A percentile compares a stretch with the other conserved stretches of the same genome.
phyloP scores from a whole-genome alignment of 257 asterid species.

The Solanum pimpinellifolium region DNA sequence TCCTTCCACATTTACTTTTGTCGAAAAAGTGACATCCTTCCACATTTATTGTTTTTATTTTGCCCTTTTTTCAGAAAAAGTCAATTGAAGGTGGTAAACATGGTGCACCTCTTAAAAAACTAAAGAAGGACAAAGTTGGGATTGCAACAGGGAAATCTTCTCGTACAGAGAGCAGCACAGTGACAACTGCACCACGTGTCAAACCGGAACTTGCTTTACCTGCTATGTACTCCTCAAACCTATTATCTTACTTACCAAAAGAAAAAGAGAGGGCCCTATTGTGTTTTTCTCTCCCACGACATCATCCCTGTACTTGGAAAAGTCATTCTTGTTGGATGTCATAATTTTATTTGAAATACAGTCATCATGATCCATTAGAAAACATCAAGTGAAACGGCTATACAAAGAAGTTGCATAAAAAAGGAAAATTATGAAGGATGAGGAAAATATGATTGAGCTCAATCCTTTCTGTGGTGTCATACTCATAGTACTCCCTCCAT shows the following conservation, averaged over 20 bases:
- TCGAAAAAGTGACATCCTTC: conserved; percentile 31
- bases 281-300: neutral
- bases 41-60: neutral
- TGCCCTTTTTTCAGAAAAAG: conserved; percentile 41
- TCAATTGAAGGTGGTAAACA: conserved; percentile 69
- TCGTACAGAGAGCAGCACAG: conserved; percentile 53
- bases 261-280: neutral
- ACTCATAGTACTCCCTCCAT: neutral
- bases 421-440: neutral
- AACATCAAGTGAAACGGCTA: neutral
- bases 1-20: conserved; percentile 1
- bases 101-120: conserved; percentile 56
- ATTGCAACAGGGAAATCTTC: conserved; percentile 65
- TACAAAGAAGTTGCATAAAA: neutral
- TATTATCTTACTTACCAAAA: neutral
- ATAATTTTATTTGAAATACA: neutral
- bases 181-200: conserved; percentile 72
- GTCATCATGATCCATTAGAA: neutral
- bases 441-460: neutral
- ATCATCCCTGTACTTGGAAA: neutral
- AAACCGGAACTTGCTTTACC: conserved; percentile 86
- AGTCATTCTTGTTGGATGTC: neutral
- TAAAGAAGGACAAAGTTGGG: conserved; percentile 73
- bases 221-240: conserved; percentile 35
- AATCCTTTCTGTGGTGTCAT: neutral